Base-by-base conservation (phyloP, 148 eudicot genomes). In the Pouteria glomerata region DNA sequence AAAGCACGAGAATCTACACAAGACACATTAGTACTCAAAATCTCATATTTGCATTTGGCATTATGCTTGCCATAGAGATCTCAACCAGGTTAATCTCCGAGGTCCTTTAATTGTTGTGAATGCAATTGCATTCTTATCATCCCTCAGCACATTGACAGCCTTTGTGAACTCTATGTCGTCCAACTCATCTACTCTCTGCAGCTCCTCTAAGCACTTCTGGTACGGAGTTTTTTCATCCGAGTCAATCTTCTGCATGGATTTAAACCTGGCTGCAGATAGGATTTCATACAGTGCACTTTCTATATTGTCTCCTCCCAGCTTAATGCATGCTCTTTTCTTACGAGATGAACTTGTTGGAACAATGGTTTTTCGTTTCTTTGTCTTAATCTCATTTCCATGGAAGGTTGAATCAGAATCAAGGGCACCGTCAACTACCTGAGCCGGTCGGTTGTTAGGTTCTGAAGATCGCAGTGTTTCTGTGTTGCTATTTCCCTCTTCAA, bases 121-220 rank as follows among this genome's bases (percentile, higher is more conserved):
- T 4, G 69, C 69, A 45, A 47, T 66, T 44, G 69, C 69, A 44
- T 47, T 66, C 29, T 45, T 66, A n/a, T n/a, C n/a, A n/a, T n/a
- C n/a, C n/a, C n/a, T n/a, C n/a, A n/a, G n/a, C n/a, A n/a, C n/a
- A n/a, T n/a, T n/a, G n/a, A n/a, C n/a, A n/a, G n/a, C n/a, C n/a
- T n/a, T n/a, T n/a, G n/a, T n/a, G n/a, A n/a, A n/a, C n/a, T n/a
- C n/a, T n/a, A n/a, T n/a, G n/a, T n/a, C n/a, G n/a, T n/a, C n/a
- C n/a, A n/a, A n/a, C n/a, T n/a, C n/a, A n/a, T n/a, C n/a, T n/a
- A 66, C 30, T 29, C 37, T 47, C 35, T 44, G 55, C 55, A 66
- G 27, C 53, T 66, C 69, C 37, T 66, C 69, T 18, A 66, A 23
- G 69, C 55, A 66, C 1, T 15, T 66, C 14, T 66, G 53, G 30